Percentiles rank a stretch among this genome's conserved stretches.
These are phyloP conservation scores for Ogataea neopini DNA, from an alignment of 805 yeast species.

Conservation along the genomic window DNA sequence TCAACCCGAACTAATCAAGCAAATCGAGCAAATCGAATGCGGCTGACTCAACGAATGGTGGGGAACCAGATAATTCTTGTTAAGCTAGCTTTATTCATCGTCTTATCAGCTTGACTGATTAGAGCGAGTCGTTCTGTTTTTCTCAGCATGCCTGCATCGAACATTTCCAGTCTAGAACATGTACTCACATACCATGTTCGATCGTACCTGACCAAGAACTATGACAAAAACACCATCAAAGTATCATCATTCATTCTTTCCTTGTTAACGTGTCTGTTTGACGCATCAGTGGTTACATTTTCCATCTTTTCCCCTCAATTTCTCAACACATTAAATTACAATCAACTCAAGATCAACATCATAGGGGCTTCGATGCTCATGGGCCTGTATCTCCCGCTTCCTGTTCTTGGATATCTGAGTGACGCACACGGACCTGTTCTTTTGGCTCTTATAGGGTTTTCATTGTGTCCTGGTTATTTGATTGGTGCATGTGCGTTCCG, in stretches of 20 bases:
- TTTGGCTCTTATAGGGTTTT: slow-evolving; percentile 59
- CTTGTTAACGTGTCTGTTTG: slow-evolving; percentile 63
- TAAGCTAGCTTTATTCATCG: no score
- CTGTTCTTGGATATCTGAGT: slow-evolving; percentile 76
- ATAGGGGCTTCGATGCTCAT: slow-evolving; percentile 72
- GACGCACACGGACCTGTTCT: slow-evolving; percentile 85
- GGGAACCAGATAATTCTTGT: no score
- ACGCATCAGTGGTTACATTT: slow-evolving; percentile 82
- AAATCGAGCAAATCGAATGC: not conserved
- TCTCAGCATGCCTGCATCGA: slow-evolving; percentile 14
- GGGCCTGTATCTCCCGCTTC: slow-evolving; percentile 85
- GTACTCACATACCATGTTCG: slow-evolving; percentile 47
- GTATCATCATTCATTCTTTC: slow-evolving; percentile 56
- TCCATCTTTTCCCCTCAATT: slow-evolving; percentile 77
- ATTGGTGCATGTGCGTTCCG: slow-evolving; percentile 43
- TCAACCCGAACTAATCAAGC: not conserved
- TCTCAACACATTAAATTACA: slow-evolving; percentile 54
- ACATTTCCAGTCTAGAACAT: slow-evolving; percentile 37
- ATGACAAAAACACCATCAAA: slow-evolving; percentile 45
- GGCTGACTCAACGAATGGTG: no score
- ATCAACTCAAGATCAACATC: slow-evolving; percentile 65
- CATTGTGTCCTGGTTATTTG: slow-evolving; percentile 70
- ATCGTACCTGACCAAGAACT: slow-evolving; percentile 40
- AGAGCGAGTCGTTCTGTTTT: no score
- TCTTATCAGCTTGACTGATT: no score